Percentiles rank a stretch among this genome's conserved stretches.
Conservation (phyloP, 768 basidiomycete species). For the Boletus pseudo-olivaceus region DNA sequence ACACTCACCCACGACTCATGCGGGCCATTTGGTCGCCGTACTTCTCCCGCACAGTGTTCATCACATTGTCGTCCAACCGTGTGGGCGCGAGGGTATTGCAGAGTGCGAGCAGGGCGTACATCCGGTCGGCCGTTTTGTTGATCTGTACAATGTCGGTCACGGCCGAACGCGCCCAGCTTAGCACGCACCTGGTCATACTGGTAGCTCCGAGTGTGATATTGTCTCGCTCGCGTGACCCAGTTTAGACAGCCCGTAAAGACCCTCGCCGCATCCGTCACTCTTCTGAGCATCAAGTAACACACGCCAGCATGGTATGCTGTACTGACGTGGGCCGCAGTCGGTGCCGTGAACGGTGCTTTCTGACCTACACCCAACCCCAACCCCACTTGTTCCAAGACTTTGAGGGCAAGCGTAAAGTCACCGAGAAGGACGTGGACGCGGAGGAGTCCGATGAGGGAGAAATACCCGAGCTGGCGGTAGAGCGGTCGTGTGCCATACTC, state of each 20-base stretch:
- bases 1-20: slow-evolving; percentile 76
- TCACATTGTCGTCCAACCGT: slow-evolving; percentile 90
- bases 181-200: slow-evolving; percentile 85
- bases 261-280: slow-evolving; percentile 94
- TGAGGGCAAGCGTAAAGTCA: slow-evolving; percentile 91
- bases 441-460: slow-evolving; percentile 91
- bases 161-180: background rate
- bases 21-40: slow-evolving; percentile 89
- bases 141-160: slow-evolving; percentile 49
- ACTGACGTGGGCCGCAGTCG: slow-evolving; percentile 95
- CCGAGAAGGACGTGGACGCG: slow-evolving; percentile 95
- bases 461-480: slow-evolving; percentile 95
- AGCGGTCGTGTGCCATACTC: slow-evolving; percentile 89
- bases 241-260: slow-evolving; percentile 90
- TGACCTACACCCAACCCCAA: slow-evolving; percentile 87
- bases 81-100: slow-evolving; percentile 92
- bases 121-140: slow-evolving; percentile 95
- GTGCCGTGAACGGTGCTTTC: slow-evolving; percentile 90
- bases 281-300: slow-evolving; percentile 92
- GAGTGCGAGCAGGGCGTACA: slow-evolving; percentile 95
- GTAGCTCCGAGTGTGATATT: slow-evolving; percentile 94
- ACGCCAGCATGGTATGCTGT: slow-evolving; percentile 96
- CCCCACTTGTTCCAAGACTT: slow-evolving; percentile 93
- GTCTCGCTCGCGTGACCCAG: slow-evolving; percentile 94
- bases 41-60: slow-evolving; percentile 88